Conservation (phyloP, 2,329 filamentous ascomycete genomes). For the Purpureocillium takamizusanense region DNA sequence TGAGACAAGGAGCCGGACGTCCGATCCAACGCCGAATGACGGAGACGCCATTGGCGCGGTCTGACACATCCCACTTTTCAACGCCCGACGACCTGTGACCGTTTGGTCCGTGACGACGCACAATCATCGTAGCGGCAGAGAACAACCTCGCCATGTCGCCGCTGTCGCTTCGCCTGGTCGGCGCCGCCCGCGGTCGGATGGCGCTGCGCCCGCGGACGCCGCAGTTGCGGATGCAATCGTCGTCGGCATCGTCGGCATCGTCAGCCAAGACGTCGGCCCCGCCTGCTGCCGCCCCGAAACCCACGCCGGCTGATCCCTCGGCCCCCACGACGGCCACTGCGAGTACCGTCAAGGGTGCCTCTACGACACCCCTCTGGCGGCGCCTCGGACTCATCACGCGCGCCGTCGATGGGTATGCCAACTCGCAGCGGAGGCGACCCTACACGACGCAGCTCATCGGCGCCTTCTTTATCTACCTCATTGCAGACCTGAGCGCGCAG, state of each 20-base stretch:
- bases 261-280: not conserved
- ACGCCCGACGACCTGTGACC: no score
- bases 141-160: not conserved
- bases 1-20: not conserved
- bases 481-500: constrained; percentile 72
- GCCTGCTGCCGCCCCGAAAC: not conserved
- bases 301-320: constrained; percentile 22
- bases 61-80: no score
- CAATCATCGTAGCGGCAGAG: no score
- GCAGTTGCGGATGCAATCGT: not conserved
- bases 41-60: not conserved
- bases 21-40: constrained; percentile 2
- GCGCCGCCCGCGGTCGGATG: not conserved
- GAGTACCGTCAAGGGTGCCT: no score
- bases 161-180: not conserved
- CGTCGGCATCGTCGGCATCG: no score
- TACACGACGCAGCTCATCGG: constrained; percentile 72
- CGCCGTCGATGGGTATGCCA: constrained; percentile 51
- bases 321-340: no score
- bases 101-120: no score
- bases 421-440: constrained; percentile 62
- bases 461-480: constrained; percentile 68
- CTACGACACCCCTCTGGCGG: constrained; percentile 11
- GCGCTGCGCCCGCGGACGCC: not conserved
- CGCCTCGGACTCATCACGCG: constrained; percentile 48